Conservation (phyloP, 2,329 filamentous ascomycete species). For the Talaromyces pinophilus region DNA sequence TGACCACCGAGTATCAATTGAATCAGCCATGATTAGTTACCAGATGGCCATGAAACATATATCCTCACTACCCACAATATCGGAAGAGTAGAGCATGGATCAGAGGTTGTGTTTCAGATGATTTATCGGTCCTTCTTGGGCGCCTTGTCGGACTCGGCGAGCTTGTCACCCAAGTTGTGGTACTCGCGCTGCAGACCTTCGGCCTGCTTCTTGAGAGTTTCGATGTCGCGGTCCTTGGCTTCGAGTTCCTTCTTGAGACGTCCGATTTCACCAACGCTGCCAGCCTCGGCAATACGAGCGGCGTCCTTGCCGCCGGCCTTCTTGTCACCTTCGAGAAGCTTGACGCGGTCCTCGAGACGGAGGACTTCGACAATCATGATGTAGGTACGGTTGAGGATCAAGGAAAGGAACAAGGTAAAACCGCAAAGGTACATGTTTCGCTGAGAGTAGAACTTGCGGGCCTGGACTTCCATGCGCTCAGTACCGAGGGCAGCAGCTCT, state of each 20-base stretch:
- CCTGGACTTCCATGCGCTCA: constrained; percentile 97
- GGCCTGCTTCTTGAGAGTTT: constrained; percentile 83
- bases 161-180: constrained; percentile 79
- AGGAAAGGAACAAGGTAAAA: constrained; percentile 96
- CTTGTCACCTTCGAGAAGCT: constrained; percentile 71
- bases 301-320: constrained; percentile 65
- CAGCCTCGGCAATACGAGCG: constrained; percentile 70
- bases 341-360: constrained; percentile 88
- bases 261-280: constrained; percentile 70
- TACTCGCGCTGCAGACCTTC: constrained; percentile 83
- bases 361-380: constrained; percentile 93
- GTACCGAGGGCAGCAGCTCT: constrained; percentile 71
- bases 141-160: constrained; percentile 54
- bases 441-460: constrained; percentile 99
- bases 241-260: constrained; percentile 68
- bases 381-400: constrained; percentile 98
- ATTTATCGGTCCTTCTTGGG: constrained; percentile 59
- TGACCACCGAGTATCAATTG: not conserved
- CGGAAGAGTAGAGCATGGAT: constrained; percentile 9
- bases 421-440: constrained; percentile 99
- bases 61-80: constrained; percentile 2
- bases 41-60: not conserved
- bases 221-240: constrained; percentile 43
- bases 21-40: not conserved
- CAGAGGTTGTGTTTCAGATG: not conserved